Conservation (phyloP, 495 filamentous ascomycete genomes). For the Penicillium atrosanguineum region DNA sequence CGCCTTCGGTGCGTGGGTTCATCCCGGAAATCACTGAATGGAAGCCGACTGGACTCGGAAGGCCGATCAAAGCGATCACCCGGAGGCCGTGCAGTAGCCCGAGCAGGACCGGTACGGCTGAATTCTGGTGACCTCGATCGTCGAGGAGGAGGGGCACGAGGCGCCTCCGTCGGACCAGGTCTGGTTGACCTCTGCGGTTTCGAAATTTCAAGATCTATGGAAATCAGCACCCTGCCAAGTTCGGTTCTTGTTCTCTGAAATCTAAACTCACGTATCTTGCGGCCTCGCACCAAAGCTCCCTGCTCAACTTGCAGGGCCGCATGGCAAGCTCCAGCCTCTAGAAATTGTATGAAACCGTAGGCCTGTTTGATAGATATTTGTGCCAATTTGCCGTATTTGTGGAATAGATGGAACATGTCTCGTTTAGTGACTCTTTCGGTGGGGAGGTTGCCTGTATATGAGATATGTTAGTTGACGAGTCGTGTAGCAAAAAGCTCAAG, state of each 20-base stretch:
- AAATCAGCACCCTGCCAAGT: constrained; percentile 1
- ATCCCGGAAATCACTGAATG: constrained; percentile 50
- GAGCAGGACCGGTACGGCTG: constrained; percentile 45
- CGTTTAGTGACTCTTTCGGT: constrained; percentile 91
- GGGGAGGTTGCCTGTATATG: constrained; percentile 75
- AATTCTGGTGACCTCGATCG: constrained; percentile 75
- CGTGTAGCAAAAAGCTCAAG: background rate
- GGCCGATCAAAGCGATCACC: constrained; percentile 46
- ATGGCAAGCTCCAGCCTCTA: constrained; percentile 69
- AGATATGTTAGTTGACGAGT: constrained; percentile 14
- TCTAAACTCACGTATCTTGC: constrained; percentile 80
- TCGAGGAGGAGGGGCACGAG: constrained; percentile 39
- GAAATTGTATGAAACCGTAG: constrained; percentile 95
- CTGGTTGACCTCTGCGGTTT: constrained; percentile 80
- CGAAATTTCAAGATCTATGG: constrained; percentile 85
- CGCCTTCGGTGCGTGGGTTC: constrained; percentile 48
- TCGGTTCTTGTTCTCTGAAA: background rate
- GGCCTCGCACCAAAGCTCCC: constrained; percentile 71
- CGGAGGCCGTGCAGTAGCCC: constrained; percentile 29
- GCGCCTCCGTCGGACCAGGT: constrained; percentile 39
- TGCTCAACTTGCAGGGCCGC: constrained; percentile 74
- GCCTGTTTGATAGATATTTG: constrained; percentile 97
- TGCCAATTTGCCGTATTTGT: constrained; percentile 79
- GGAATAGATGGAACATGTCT: constrained; percentile 88
- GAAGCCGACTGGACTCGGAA: constrained; percentile 35